Conservation (phyloP, 2,329 filamentous ascomycete species). For the Paecilomyces variotii region DNA sequence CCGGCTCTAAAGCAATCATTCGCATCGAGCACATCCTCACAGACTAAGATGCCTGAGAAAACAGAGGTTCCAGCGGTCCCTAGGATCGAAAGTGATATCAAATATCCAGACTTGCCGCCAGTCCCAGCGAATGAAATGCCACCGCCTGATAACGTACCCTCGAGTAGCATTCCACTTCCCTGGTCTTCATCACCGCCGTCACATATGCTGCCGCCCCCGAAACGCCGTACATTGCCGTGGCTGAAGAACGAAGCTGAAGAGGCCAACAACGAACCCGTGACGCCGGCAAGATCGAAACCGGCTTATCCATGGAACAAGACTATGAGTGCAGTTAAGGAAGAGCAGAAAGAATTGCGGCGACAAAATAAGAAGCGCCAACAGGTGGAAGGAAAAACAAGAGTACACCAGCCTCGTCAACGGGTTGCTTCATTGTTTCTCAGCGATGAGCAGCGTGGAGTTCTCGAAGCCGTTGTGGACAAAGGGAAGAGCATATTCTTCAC, state of each 20-base stretch:
- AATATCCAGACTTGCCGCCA: conserved; percentile 29
- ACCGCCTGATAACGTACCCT: conserved; percentile 20
- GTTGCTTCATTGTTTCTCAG: conserved; percentile 63
- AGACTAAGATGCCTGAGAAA: background rate
- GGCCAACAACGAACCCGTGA: conserved; percentile 25
- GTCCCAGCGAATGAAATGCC: conserved; percentile 14
- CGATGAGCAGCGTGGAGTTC: conserved; percentile 75
- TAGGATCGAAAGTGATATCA: conserved; percentile 15
- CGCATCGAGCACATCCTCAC: background rate
- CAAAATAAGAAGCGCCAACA: conserved; percentile 46
- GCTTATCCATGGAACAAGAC: conserved; percentile 63
- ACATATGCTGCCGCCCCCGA: conserved; percentile 39
- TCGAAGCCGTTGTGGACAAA: conserved; percentile 71
- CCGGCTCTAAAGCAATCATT: background rate
- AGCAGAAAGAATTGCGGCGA: conserved; percentile 64
- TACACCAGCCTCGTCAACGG: conserved; percentile 23
- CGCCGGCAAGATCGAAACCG: conserved; percentile 37
- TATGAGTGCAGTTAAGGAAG: conserved; percentile 66
- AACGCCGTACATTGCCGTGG: conserved; percentile 61
- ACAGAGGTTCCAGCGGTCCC: conserved; percentile 7
- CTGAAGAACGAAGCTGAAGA: conserved; percentile 28
- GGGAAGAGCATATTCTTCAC: conserved; percentile 95
- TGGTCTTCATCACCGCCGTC: conserved; percentile 59
- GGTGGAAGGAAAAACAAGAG: conserved; percentile 34
- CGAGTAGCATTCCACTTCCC: conserved; percentile 53